Evolutionary conservation across 2,329 filamentous ascomycete genomes (phyloP).

Genomic region (Zymoseptoria pseudotritici): DNA sequence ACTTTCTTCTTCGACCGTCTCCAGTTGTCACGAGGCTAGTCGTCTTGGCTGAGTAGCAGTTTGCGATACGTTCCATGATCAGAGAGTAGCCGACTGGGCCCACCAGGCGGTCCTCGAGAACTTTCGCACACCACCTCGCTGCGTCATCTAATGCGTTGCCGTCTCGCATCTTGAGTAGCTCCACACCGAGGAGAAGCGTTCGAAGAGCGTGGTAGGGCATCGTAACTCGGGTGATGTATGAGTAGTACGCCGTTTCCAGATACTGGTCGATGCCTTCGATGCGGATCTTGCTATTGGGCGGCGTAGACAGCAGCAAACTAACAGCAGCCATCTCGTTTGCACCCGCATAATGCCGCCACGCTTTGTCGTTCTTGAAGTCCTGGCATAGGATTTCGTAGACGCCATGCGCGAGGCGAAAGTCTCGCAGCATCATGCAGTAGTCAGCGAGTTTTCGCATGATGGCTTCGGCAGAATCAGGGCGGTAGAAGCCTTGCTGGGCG

Average conservation of each 20-base stretch:
- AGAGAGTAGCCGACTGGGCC: slow-evolving; percentile 72
- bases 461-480: slow-evolving; percentile 76
- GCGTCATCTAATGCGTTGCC: slow-evolving; percentile 78
- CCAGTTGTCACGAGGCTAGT: slow-evolving; percentile 51
- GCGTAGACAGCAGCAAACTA: slow-evolving; percentile 69
- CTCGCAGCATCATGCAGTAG: slow-evolving; percentile 92
- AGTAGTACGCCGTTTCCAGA: slow-evolving; percentile 86
- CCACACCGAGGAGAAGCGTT: slow-evolving; percentile 66
- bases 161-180: slow-evolving; percentile 74
- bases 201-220: slow-evolving; percentile 74
- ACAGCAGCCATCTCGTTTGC: slow-evolving; percentile 92
- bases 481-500: slow-evolving; percentile 68
- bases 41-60: slow-evolving; percentile 70
- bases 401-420: slow-evolving; percentile 86
- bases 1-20: slow-evolving; percentile 72
- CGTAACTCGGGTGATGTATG: slow-evolving; percentile 78
- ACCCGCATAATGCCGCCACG: slow-evolving; percentile 90
- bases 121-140: slow-evolving; percentile 71
- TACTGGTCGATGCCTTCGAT: slow-evolving; percentile 76
- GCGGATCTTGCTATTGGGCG: slow-evolving; percentile 65
- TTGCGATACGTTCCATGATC: slow-evolving; percentile 75
- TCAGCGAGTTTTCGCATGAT: slow-evolving; percentile 89
- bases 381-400: slow-evolving; percentile 84
- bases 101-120: slow-evolving; percentile 70
- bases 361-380: slow-evolving; percentile 92